These are phyloP conservation scores for Symmetrospora coprosmae DNA, from an alignment of 768 basidiomycete species.

Conservation along the genomic window DNA sequence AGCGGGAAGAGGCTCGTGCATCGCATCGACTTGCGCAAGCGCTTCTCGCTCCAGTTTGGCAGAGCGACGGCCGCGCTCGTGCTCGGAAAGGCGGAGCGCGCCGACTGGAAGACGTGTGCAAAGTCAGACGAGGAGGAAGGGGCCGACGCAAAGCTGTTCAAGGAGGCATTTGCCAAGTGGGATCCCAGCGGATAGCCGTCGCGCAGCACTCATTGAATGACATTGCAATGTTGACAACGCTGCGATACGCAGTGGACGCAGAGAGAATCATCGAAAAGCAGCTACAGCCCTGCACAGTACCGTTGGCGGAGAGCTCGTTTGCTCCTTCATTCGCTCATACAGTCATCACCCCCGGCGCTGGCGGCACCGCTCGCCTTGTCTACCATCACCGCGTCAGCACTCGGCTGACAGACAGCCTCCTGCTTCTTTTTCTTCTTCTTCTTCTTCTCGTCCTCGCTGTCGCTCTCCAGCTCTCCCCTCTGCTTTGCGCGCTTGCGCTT, in stretches of 20 bases:
- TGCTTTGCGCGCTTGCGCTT: constrained; percentile 18
- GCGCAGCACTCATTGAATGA: neutral
- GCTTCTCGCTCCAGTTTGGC: constrained; percentile 85
- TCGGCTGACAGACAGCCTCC: too few relatives aligned
- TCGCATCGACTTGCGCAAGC: constrained; percentile 57
- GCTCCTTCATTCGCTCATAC: too few relatives aligned
- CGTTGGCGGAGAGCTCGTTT: too few relatives aligned
- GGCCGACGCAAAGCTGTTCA: constrained; percentile 69
- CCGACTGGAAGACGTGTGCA: constrained; percentile 84
- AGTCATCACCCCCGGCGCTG: too few relatives aligned
- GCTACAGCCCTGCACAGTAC: too few relatives aligned
- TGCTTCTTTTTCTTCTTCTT: neutral
- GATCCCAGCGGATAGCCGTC: constrained; percentile 9
- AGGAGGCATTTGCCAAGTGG: constrained; percentile 51
- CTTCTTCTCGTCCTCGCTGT: constrained; percentile 3
- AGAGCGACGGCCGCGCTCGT: constrained; percentile 67
- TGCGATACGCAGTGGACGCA: too few relatives aligned
- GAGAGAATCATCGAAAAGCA: too few relatives aligned
- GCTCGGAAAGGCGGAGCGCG: constrained; percentile 58
- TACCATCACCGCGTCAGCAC: too few relatives aligned
- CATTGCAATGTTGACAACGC: neutral
- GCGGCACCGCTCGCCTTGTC: too few relatives aligned
- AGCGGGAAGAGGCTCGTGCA: constrained; percentile 74
- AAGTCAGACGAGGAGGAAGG: constrained; percentile 72
- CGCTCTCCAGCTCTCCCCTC: constrained; percentile 6